Evolutionary conservation across 2,329 filamentous ascomycete species (phyloP), one percentile per base, ranked within the genome.

Genomic region (Paracoccidioides lutzii): DNA sequence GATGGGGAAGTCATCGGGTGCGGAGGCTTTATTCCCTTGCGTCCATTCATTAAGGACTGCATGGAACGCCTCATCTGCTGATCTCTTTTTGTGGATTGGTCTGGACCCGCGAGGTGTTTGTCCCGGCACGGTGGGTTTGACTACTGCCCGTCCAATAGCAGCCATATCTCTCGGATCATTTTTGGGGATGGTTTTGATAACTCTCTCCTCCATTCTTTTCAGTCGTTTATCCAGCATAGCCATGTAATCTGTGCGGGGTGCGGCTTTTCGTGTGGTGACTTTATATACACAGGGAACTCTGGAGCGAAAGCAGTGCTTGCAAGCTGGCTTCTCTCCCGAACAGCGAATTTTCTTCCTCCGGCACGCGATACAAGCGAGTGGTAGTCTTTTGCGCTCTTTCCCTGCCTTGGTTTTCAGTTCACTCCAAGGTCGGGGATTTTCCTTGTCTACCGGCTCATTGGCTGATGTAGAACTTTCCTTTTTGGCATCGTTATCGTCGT

Each of bases 211-310:
- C 93, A 97, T 97, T 56, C 91, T 80, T 75, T 95, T 96, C 62
- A 97, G 71, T 54, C 93, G 81, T 73, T 95, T 96, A 73, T 97
- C 93, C 64, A 97, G 75, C 90, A 97, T 97, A 44, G 90, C 90
- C 93, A 97, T 97, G 71, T 97, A 97, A 71, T 97, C 93, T 15
- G 93, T 97, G 53, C 93, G 81, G 2, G 93, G 93, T 3, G 90
- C 90, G 1, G 91, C 90, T 70, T 97, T 97, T 58, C 93, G 81
- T 3, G 90, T 90, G 0, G 90, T 97, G 58, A 95, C 89, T 67
- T 97, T 97, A 78, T 97, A 98, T 4, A 97, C 90, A 68, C 93
- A 98, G 1, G 91, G 91, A 63, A 95, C 94, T 45, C 91, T 82
- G 53, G 91, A 95, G 56, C 90, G 82, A 57, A 94, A 78, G 67